Evolutionary conservation across 1,284 basidiomycete genomes (phyloP), one percentile per base, ranked within the genome.

Genomic region (Golubevia sp.): DNA sequence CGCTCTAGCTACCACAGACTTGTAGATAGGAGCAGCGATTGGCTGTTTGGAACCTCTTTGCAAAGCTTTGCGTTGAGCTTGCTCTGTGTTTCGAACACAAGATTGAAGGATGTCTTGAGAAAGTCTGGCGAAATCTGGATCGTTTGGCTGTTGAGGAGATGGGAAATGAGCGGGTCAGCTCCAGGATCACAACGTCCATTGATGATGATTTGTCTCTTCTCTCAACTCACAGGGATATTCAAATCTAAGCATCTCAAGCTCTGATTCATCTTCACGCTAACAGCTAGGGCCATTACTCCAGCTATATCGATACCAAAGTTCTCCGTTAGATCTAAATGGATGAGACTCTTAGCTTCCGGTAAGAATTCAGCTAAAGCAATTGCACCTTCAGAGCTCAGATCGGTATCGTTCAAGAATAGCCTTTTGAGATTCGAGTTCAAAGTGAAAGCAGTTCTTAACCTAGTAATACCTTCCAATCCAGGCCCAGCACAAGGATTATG

Each of bases 351-450:
- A 0, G 92, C 91, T 81, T 98, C 94, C 0, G 94, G 94, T 2
- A 98, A 87, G 86, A 97, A 98, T 84, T 98, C 95, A 2, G 96
- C 96, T 1, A 99, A 88, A 0, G 93, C 92, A 63, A 99, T 97
- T 0, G 96, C 95, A 2, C 93, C 94, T 1, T 91, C 87, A 0
- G 93, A 92, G 0, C 89, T 89, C 73, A 99, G 87, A 3, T 88
- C 87, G 0, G 95, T 97, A 3, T 91, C 90, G 15, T 92, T 90
- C 25, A 99, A 88, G 86, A 97, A 98, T 38, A 99, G 86, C 0
- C 95, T 90, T 83, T 96, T 97, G 34, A 98, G 88, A 0, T 93
- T 91, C 1, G 90, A 91, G 83, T 98, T 97, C 66, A 97, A 88
- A 0, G 93, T 95, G 84, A 98, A 95, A 0, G 94, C 92, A 0